Conservation (phyloP, 352 stramenopile genomes). For the Blastocystis sp. region DNA sequence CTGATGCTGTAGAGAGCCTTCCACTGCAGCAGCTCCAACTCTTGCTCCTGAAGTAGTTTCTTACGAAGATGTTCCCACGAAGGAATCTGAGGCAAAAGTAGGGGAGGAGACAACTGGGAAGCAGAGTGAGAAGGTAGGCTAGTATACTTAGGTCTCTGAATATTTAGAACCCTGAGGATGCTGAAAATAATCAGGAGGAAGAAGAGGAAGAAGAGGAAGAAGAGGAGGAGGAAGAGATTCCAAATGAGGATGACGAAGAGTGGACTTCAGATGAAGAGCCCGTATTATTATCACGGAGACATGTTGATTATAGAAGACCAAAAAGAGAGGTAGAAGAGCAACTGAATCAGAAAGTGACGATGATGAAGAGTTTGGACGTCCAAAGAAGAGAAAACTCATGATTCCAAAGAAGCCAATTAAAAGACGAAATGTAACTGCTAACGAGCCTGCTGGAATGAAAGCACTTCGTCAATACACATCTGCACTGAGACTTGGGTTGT, state of each 20-base stretch:
- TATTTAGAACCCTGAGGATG: neutral
- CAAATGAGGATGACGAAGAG: neutral
- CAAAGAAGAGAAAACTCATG: constrained; percentile 35
- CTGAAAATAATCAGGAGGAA: neutral
- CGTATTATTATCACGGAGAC: neutral
- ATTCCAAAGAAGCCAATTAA: neutral
- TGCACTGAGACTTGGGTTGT: constrained; percentile 35
- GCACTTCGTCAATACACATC: constrained; percentile 40
- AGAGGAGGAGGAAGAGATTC: constrained; percentile 51
- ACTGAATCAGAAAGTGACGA: neutral
- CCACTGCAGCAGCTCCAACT: no score
- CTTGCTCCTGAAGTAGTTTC: neutral
- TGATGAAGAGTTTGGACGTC: constrained; percentile 15
- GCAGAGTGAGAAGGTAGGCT: neutral
- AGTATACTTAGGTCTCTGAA: neutral
- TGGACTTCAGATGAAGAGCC: constrained; percentile 45
- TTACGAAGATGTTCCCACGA: neutral
- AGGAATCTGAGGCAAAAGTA: neutral
- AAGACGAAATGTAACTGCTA: constrained; percentile 17
- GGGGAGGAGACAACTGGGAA: neutral
- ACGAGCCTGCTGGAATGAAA: constrained; percentile 46
- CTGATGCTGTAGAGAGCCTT: no score
- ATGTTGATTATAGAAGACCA: neutral
- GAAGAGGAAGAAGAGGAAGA: neutral
- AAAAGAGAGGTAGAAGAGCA: constrained; percentile 9